phyloP scores from a whole-genome alignment of 805 yeast species.

The Spathaspora boniae region DNA sequence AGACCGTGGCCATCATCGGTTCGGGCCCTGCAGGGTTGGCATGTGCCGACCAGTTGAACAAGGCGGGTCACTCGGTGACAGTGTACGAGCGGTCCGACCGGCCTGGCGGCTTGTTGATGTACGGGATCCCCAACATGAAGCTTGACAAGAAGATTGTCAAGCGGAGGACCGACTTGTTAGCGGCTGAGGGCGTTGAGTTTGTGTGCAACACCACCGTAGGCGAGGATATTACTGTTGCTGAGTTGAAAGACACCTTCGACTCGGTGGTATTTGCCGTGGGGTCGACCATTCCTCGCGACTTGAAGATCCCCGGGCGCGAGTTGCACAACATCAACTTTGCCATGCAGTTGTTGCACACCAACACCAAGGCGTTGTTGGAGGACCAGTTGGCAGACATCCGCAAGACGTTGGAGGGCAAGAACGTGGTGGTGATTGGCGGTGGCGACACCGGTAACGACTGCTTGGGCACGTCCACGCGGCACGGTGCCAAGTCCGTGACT shows the following conservation, averaged over 20 bases:
- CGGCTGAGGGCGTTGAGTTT: conserved; percentile 84
- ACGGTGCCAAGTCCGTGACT: conserved; percentile 90
- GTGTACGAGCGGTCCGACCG: conserved; percentile 94
- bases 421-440: conserved; percentile 97
- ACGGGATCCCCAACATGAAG: conserved; percentile 99
- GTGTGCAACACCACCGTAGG: conserved; percentile 78
- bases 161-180: conserved; percentile 87
- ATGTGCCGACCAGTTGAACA: conserved; percentile 94
- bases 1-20: conserved; percentile 81
- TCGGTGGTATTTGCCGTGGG: conserved; percentile 93
- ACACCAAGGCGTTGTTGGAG: conserved; percentile 86
- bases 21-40: conserved; percentile 98
- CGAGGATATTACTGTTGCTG: conserved; percentile 71
- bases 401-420: conserved; percentile 71
- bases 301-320: conserved; percentile 91
- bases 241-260: conserved; percentile 61
- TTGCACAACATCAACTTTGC: conserved; percentile 89
- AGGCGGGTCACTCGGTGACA: conserved; percentile 90
- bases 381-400: conserved; percentile 76
- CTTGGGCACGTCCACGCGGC: conserved; percentile 95
- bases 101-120: conserved; percentile 96
- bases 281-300: conserved; percentile 93
- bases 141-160: conserved; percentile 89
- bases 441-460: conserved; percentile 99
- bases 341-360: conserved; percentile 80